These are phyloP conservation scores for Leccinum uliginosum DNA, from an alignment of 768 basidiomycete genomes.

Conservation along the genomic window DNA sequence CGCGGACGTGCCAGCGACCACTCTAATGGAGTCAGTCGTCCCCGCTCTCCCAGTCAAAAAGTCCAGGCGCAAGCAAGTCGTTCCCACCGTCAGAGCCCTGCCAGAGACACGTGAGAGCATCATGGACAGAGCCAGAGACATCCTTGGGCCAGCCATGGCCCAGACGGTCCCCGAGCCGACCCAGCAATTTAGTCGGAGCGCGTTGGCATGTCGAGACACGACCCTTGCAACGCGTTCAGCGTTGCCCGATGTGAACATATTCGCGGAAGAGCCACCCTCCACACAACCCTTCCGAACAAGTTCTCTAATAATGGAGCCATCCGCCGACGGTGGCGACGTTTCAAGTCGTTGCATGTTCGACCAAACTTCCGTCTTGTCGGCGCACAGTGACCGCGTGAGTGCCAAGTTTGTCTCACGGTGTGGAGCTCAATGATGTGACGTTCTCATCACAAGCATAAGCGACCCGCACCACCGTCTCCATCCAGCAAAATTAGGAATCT, in stretches of 20 bases:
- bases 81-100: slow-evolving; percentile 44
- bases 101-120: slow-evolving; percentile 43
- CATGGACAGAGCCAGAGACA: slow-evolving; percentile 33
- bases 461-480: slow-evolving; percentile 8
- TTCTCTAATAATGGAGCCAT: slow-evolving; percentile 16
- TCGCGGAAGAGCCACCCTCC: slow-evolving; percentile 14
- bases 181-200: slow-evolving; percentile 33
- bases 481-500: slow-evolving; percentile 2
- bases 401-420: background rate
- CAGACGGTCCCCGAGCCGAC: slow-evolving; percentile 16
- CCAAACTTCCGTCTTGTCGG: slow-evolving; percentile 8
- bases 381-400: slow-evolving; percentile 13
- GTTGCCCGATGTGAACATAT: background rate
- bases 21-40: slow-evolving; percentile 55
- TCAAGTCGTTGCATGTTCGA: slow-evolving; percentile 14
- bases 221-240: background rate
- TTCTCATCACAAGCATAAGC: slow-evolving; percentile 10
- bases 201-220: slow-evolving; percentile 17
- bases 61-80: slow-evolving; percentile 33
- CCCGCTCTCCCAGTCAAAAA: slow-evolving; percentile 45
- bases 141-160: slow-evolving; percentile 25
- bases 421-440: background rate
- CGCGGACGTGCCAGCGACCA: slow-evolving; percentile 16
- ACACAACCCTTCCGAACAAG: slow-evolving; percentile 43
- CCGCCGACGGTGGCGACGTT: background rate